Evolutionary conservation across 23 red algal species (phyloP), one percentile per base, ranked within the genome.

Genomic region (Gracilaria caudata): DNA sequence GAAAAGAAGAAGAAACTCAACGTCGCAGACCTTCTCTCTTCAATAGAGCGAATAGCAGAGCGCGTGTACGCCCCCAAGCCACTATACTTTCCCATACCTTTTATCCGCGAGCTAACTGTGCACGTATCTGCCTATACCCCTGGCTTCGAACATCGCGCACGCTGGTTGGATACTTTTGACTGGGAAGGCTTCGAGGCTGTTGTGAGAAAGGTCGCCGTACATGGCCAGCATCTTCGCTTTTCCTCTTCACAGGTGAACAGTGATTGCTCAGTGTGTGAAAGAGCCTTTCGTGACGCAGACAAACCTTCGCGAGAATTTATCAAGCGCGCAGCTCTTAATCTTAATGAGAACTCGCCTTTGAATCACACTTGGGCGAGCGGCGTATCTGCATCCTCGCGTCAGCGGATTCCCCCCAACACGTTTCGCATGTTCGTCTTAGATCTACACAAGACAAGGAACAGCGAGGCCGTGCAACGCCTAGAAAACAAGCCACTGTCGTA

Each of bases 371-470:
- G 87, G 87, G 57, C 75, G 34, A 53, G 8, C 33, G 78, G 61
- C 38, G 44, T 73, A 2, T 32, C 36, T 7, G 32, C 61, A 12
- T 43, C 60, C 12, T 11, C 45, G 16, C 64, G 35, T 19, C 68
- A 61, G 43, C 75, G 47, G 44, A 17, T 73, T 30, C 30, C 78
- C 23, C 65, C 87, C n/a, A 38, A 55, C 46, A 82, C 76, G 11
- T 91, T 91, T 73, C 77, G 68, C n/a, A 26, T 91, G 47, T 91
- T 75, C 65, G 87, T 91, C 21, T 57, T 91, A 21, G 87, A 91
- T 40, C n/a, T 82, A 12, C 44, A 54, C 39, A 91, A 91, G 34
- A 44, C 66, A 49, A 81, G 61, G 19, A 37, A 74, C 32, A 81
- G 44, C 19, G 75, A 65, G 51, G 29, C 57, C 5, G 29, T 91